These are phyloP conservation scores for Colletotrichum brevisporum DNA, from an alignment of 2,329 filamentous ascomycete genomes.

Conservation along the genomic window DNA sequence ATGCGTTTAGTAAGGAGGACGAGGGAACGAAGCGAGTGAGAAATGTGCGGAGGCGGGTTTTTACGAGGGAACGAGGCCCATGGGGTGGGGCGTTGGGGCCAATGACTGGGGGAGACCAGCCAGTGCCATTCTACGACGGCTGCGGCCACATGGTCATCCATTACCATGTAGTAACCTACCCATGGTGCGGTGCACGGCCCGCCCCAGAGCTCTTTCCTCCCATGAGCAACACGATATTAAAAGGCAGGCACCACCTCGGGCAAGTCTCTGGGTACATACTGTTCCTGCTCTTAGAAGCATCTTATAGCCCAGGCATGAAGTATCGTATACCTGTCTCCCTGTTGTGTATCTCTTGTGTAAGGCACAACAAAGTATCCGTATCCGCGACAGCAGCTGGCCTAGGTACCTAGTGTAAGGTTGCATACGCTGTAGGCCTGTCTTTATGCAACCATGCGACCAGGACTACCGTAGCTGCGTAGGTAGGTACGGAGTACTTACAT, in stretches of 20 bases:
- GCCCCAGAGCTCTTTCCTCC: too few relatives aligned
- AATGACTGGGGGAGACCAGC: background rate
- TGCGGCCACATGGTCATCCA: background rate
- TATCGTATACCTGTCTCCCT: too few relatives aligned
- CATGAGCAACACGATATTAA: background rate
- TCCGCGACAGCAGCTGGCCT: too few relatives aligned
- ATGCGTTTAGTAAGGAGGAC: slow-evolving; percentile 39
- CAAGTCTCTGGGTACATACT: too few relatives aligned
- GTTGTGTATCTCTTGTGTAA: too few relatives aligned
- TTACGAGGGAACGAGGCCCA: background rate
- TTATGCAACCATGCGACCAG: slow-evolving; percentile 19
- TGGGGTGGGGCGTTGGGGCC: background rate
- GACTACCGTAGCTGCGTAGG: too few relatives aligned
- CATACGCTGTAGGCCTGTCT: slow-evolving; percentile 16
- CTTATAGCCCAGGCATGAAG: too few relatives aligned
- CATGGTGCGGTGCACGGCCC: background rate
- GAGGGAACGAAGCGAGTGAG: slow-evolving; percentile 24
- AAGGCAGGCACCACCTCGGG: too few relatives aligned
- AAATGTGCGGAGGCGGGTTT: slow-evolving; percentile 34
- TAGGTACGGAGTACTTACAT: too few relatives aligned
- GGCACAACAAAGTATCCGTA: too few relatives aligned
- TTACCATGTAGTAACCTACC: too few relatives aligned
- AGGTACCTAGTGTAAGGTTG: slow-evolving; percentile 8
- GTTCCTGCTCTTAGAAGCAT: too few relatives aligned
- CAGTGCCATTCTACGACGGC: background rate